Conservation (phyloP, 2,329 filamentous ascomycete genomes). For the Penicillium sp. region DNA sequence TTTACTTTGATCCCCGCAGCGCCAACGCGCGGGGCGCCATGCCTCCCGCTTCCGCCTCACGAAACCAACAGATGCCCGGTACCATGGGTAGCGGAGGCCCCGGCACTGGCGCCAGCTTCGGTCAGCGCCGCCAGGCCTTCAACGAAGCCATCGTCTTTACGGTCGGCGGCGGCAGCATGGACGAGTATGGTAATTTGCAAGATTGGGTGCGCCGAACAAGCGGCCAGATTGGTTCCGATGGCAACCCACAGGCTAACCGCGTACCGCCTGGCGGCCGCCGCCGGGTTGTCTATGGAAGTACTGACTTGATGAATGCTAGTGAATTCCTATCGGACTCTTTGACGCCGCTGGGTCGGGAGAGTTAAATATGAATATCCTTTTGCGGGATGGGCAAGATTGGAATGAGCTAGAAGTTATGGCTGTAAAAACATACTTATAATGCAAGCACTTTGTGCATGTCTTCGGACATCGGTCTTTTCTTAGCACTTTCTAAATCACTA, state of each 20-base stretch:
- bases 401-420: conserved; percentile 2
- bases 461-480: background rate
- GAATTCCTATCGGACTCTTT: conserved; percentile 58
- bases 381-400: conserved; percentile 1
- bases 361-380: conserved; percentile 25
- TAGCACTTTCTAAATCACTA: background rate
- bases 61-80: conserved; percentile 44
- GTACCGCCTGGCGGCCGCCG: conserved; percentile 55
- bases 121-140: conserved; percentile 82
- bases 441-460: conserved; percentile 5
- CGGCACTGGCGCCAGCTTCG: conserved; percentile 79
- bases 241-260: conserved; percentile 31
- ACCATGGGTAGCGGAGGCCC: conserved; percentile 44
- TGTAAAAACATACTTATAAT: conserved; percentile 25
- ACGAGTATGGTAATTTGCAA: conserved; percentile 95
- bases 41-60: conserved; percentile 64
- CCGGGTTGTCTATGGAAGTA: conserved; percentile 90
- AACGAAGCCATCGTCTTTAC: conserved; percentile 91
- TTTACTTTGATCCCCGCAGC: conserved; percentile 94
- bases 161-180: conserved; percentile 94
- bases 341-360: conserved; percentile 54
- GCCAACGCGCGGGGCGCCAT: conserved; percentile 89
- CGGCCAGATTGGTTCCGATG: conserved; percentile 49
- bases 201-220: conserved; percentile 84
- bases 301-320: conserved; percentile 62